These are phyloP conservation scores for Mrakia frigida DNA, from an alignment of 768 basidiomycete species.

Conservation along the genomic window DNA sequence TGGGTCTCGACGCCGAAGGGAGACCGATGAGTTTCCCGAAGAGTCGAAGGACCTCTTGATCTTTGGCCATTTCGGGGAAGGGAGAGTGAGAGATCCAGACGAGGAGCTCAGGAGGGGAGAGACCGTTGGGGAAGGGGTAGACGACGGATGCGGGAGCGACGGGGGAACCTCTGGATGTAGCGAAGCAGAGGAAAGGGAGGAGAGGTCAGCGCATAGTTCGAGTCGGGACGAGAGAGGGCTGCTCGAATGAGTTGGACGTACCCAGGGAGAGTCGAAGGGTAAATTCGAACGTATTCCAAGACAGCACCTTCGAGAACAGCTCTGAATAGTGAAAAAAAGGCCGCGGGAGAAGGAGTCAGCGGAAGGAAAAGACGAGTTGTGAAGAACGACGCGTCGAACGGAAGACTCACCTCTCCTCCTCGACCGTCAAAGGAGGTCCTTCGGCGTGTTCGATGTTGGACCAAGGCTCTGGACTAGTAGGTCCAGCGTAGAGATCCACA, in stretches of 20 bases:
- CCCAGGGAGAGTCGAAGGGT: not conserved
- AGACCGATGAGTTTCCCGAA: constrained; percentile 25
- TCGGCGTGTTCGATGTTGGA: not conserved
- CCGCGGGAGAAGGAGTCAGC: not conserved
- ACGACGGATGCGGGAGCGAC: not conserved
- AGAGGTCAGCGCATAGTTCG: not conserved
- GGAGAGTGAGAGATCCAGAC: constrained; percentile 29
- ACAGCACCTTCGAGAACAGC: constrained; percentile 4
- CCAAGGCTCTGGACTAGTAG: constrained; percentile 5
- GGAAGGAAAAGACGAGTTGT: no score
- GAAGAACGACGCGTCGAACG: no score
- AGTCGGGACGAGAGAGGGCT: not conserved
- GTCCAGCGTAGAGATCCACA: not conserved
- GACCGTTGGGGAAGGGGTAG: constrained; percentile 8
- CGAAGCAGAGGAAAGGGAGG: not conserved
- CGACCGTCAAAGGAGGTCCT: constrained; percentile 9
- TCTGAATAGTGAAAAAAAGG: not conserved
- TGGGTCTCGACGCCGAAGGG: not conserved
- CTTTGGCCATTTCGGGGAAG: constrained; percentile 24
- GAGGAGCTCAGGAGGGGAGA: constrained; percentile 26
- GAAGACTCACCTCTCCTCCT: constrained; percentile 19
- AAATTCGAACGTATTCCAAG: constrained; percentile 25
- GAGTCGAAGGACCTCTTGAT: constrained; percentile 19
- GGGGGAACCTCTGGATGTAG: not conserved
- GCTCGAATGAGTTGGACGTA: not conserved